phyloP scores from a whole-genome alignment of 129 eudicot genomes.

The Artemisia annua region DNA sequence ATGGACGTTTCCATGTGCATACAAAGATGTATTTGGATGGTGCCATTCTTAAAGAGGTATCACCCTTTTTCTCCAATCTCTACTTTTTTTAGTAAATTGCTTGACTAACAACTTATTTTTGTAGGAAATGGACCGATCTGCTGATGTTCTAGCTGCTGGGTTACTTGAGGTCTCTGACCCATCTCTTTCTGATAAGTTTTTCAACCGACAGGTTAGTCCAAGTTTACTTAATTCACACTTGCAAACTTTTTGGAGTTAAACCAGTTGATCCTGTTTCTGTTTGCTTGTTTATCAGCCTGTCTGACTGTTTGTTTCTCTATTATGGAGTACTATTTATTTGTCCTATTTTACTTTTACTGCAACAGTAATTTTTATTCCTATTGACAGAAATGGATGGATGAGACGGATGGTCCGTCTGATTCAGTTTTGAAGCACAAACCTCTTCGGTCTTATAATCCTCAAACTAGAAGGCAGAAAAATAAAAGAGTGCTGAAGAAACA shows the following conservation, averaged over 20 bases:
- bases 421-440: conserved; percentile 92
- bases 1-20: conserved; percentile 97
- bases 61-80: background rate
- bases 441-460: conserved; percentile 56
- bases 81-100: background rate
- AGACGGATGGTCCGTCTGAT: conserved; percentile 56
- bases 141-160: conserved; percentile 99
- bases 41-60: conserved; percentile 92
- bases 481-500: conserved; percentile 55
- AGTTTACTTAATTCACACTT: background rate
- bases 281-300: conserved; percentile 13
- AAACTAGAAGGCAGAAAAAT: conserved; percentile 49
- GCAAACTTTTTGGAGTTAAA: background rate
- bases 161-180: conserved; percentile 95
- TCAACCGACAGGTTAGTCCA: background rate
- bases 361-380: background rate
- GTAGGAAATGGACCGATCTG: conserved; percentile 98
- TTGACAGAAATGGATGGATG: conserved; percentile 48
- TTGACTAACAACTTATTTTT: conserved; percentile 8
- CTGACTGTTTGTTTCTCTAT: conserved; percentile 15
- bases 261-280: conserved; percentile 8
- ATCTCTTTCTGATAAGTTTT: conserved; percentile 47
- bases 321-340: background rate
- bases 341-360: background rate
- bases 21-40: conserved; percentile 96